Conservation (phyloP, 495 filamentous ascomycete genomes). For the Massariosphaeria phaeospora region DNA sequence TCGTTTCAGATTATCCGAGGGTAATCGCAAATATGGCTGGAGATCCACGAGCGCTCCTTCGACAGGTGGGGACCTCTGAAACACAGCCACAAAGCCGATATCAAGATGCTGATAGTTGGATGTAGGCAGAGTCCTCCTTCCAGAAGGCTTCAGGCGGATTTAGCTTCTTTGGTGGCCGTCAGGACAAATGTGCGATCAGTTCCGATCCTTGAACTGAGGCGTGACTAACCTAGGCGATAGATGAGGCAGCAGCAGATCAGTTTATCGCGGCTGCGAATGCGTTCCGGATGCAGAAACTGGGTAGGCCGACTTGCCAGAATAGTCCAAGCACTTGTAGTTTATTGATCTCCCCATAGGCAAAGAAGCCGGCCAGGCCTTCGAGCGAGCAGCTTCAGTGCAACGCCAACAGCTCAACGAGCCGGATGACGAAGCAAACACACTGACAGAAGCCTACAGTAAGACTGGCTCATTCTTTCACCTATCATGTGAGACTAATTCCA, state of each 20-base stretch:
- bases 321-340: not conserved
- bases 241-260: constrained; percentile 73
- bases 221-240: constrained; percentile 7
- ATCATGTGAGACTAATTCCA: constrained; percentile 3
- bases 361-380: constrained; percentile 31
- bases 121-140: constrained; percentile 74
- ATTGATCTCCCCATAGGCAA: constrained; percentile 22
- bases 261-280: constrained; percentile 79
- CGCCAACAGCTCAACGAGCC: constrained; percentile 29
- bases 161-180: constrained; percentile 69
- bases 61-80: constrained; percentile 46
- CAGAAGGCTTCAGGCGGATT: constrained; percentile 64
- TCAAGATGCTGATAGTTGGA: constrained; percentile 43
- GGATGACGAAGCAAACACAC: constrained; percentile 24
- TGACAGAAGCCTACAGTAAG: constrained; percentile 31
- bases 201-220: not conserved
- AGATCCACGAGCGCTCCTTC: constrained; percentile 57
- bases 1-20: not conserved
- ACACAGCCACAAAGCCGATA: constrained; percentile 7
- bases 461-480: not conserved
- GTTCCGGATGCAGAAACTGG: constrained; percentile 67
- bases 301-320: constrained; percentile 40
- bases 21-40: constrained; percentile 38
- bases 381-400: constrained; percentile 30
- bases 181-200: constrained; percentile 59